Base-by-base conservation (phyloP, 192 early-diverging fungal species). In the Linnemannia schmuckeri region DNA sequence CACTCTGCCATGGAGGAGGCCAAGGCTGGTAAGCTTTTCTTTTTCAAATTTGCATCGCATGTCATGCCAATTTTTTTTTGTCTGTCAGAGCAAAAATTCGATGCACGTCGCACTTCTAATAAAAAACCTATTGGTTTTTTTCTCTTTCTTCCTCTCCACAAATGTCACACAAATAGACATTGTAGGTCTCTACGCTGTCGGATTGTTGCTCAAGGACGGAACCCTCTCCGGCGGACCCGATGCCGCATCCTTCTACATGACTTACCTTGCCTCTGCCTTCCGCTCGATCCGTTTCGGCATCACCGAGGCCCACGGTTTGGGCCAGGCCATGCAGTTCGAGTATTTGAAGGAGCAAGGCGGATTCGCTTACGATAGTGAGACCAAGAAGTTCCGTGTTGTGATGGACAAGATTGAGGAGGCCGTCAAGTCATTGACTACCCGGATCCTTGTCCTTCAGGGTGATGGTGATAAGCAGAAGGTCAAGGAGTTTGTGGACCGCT, bases 1-100 rank as follows among this genome's bases (percentile, higher is more conserved):
- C 91, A 96, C 76, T 94, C 94, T 82, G 91, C 94, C 7, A 92
- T 96, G 74, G 95, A 96, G 74, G 95, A 96, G 79, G 94, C 95
- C 33, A 96, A 96, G 88, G 95, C 95, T 76, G 91, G 90, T 89
- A 71, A 73, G 66, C 37, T 40, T 24, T 68, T 9, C 38, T 63
- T 4, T 38, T 42, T 3, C 49, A 24, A 41, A 15, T 70, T 5
- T 37, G 20, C 18, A 44, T 7, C 70, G 70, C 70, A 22, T 24
- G 44, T 42, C 18, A 8, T 71, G 13, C 15, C 6, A 37, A 2
- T 37, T 37, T 37, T 37, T 37, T 37, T 37, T 52, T 52, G 44
- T 52, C 5, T 52, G 47, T 20, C 15, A 63, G 12, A 30, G 10
- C 3, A 63, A 24, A 24, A 63, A 12, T 63, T 33, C 24, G 8